These are phyloP conservation scores for Porcisia hertigi DNA, from an alignment of 208 protist species.

Conservation along the genomic window DNA sequence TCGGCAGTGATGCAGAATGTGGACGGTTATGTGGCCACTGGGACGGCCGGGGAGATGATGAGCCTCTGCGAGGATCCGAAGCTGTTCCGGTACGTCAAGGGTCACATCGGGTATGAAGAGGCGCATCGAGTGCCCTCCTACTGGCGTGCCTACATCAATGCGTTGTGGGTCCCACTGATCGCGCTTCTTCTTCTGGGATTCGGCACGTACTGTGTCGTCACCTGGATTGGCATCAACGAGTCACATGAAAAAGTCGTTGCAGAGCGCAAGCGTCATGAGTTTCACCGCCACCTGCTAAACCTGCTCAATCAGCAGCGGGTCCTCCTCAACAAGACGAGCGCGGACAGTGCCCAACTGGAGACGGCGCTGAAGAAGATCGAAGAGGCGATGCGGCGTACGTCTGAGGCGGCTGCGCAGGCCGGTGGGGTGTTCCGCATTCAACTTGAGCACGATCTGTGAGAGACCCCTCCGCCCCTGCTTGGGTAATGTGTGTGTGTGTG, in stretches of 20 bases:
- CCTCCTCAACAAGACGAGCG: background rate
- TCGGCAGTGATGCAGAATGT: conserved; percentile 47
- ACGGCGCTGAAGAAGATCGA: conserved; percentile 8
- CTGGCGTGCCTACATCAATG: conserved; percentile 24
- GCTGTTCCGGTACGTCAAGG: conserved; percentile 36
- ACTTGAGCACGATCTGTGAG: conserved; percentile 23
- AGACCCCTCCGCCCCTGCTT: background rate
- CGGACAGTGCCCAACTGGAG: background rate
- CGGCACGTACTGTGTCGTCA: conserved; percentile 18
- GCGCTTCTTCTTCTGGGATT: conserved; percentile 32
- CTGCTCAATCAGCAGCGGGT: conserved; percentile 17
- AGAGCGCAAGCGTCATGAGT: conserved; percentile 3
- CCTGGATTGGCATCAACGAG: conserved; percentile 19
- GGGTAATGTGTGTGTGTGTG: background rate
- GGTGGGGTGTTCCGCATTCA: conserved; percentile 31
- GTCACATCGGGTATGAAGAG: conserved; percentile 71
- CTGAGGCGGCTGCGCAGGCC: conserved; percentile 32
- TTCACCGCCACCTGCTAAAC: conserved; percentile 10
- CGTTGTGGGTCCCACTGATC: conserved; percentile 45
- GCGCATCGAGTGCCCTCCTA: conserved; percentile 30
- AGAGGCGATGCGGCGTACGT: conserved; percentile 14
- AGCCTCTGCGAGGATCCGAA: conserved; percentile 53
- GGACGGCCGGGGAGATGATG: conserved; percentile 48
- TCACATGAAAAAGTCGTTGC: conserved; percentile 11
- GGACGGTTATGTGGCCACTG: conserved; percentile 45